Evolutionary conservation across 148 eudicot genomes (phyloP).

Genomic region (Fagopyrum tataricum): DNA sequence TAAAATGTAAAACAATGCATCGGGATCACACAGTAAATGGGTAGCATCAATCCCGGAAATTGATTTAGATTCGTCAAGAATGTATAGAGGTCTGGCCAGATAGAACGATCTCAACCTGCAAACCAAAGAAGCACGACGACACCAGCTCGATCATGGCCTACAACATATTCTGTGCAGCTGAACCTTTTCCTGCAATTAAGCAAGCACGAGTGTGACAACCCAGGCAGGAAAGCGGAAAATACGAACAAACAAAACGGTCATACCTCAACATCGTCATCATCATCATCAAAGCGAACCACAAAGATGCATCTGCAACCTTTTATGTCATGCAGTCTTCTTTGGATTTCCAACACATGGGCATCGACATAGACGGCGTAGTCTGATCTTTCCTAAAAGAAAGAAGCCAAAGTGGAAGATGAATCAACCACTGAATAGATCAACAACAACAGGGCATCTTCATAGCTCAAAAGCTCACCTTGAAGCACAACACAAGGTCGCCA

Average conservation of each 20-base stretch:
- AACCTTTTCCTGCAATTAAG: slow-evolving; percentile 43
- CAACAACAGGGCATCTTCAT: neutral
- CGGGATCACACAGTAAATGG: too few species aligned
- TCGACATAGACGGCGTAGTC: slow-evolving; percentile 63
- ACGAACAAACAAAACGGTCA: neutral
- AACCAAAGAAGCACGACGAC: neutral
- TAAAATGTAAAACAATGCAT: too few species aligned
- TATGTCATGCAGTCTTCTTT: slow-evolving; percentile 52
- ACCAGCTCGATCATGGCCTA: slow-evolving; percentile 31
- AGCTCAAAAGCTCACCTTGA: slow-evolving; percentile 38
- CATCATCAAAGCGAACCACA: slow-evolving; percentile 53
- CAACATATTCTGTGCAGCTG: slow-evolving; percentile 48
- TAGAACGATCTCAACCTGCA: too few species aligned
- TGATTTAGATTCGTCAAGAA: too few species aligned
- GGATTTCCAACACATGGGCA: slow-evolving; percentile 55
- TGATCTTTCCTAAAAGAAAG: slow-evolving; percentile 39
- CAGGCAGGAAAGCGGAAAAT: too few species aligned
- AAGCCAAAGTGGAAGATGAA: neutral
- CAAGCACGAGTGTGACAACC: too few species aligned
- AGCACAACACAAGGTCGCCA: slow-evolving; percentile 82
- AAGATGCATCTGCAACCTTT: slow-evolving; percentile 65
- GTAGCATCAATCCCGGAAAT: too few species aligned
- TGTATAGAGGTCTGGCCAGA: too few species aligned
- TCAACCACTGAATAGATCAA: neutral
- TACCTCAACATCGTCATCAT: slow-evolving; percentile 62